These are phyloP conservation scores for Kodamaea hsintzibuensis DNA, from an alignment of 805 yeast species.

Conservation along the genomic window DNA sequence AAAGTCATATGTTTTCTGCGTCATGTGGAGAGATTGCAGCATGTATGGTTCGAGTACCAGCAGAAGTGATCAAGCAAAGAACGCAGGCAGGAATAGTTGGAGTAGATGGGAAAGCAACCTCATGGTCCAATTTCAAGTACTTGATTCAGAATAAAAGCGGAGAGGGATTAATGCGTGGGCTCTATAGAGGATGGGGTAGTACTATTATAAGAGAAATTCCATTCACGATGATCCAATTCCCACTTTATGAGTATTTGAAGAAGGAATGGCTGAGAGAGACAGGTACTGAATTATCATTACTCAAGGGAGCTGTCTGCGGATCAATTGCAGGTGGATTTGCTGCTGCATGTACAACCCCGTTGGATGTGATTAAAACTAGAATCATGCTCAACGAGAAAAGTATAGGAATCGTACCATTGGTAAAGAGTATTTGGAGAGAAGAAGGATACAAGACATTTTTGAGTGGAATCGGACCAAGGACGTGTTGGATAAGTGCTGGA, in stretches of 20 bases:
- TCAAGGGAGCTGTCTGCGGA: slow-evolving; percentile 83
- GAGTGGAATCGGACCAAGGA: slow-evolving; percentile 91
- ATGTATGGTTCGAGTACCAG: slow-evolving; percentile 92
- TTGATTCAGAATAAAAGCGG: slow-evolving; percentile 66
- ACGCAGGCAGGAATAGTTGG: slow-evolving; percentile 61
- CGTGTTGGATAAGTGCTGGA: slow-evolving; percentile 97
- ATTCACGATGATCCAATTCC: slow-evolving; percentile 93
- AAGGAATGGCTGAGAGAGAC: slow-evolving; percentile 48
- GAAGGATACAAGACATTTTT: slow-evolving; percentile 77
- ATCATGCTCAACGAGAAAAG: slow-evolving; percentile 70
- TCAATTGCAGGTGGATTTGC: slow-evolving; percentile 81
- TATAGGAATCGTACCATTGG: slow-evolving; percentile 48
- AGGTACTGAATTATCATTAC: slow-evolving; percentile 49
- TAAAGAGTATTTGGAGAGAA: slow-evolving; percentile 54
- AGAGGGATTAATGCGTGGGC: slow-evolving; percentile 74
- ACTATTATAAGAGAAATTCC: slow-evolving; percentile 96
- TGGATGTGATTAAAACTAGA: slow-evolving; percentile 79
- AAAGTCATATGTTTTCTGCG: slow-evolving; percentile 83
- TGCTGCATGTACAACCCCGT: slow-evolving; percentile 78
- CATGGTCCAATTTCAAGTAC: slow-evolving; percentile 65
- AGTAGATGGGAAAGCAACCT: slow-evolving; percentile 46
- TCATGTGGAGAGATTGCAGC: slow-evolving; percentile 92
- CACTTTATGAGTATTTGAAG: slow-evolving; percentile 85
- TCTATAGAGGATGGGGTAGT: slow-evolving; percentile 91
- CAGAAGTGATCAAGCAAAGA: slow-evolving; percentile 93